A percentile compares a stretch with the other conserved stretches of the same genome.
phyloP scores from a whole-genome alignment of 306 rosid species.

The Sindora glabra region DNA sequence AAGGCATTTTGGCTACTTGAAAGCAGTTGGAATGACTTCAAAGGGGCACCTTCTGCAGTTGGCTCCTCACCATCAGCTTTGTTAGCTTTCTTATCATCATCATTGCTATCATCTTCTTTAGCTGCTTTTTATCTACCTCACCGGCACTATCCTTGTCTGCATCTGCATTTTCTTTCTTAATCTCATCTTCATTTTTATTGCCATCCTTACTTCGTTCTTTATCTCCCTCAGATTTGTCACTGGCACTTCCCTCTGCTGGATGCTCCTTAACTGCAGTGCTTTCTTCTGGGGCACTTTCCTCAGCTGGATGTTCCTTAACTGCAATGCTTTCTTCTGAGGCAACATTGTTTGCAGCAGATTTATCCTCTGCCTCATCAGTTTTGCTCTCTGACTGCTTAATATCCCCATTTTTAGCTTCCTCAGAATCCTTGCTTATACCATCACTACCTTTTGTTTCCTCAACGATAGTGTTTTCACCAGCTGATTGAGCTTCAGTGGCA shows the following conservation, averaged over 20 bases:
- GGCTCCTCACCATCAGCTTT: constrained; percentile 39
- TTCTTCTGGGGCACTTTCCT: too few species aligned
- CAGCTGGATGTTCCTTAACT: constrained; percentile 7
- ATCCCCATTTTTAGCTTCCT: constrained; percentile 26
- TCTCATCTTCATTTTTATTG: constrained; percentile 17
- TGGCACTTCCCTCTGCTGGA: constrained; percentile 13
- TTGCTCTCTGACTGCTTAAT: constrained; percentile 31
- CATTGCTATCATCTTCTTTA: constrained; percentile 19
- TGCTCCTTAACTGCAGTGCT: constrained; percentile 18
- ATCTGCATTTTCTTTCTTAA: constrained; percentile 15
- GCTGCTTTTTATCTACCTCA: constrained; percentile 26
- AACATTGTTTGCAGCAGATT: constrained; percentile 23
- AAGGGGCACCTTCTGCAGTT: constrained; percentile 42
- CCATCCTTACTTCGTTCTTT: constrained; percentile 16
- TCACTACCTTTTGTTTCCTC: constrained; percentile 26
- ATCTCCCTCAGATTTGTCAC: constrained; percentile 13
- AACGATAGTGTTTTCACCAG: constrained; percentile 19
- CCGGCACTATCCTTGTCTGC: constrained; percentile 15
- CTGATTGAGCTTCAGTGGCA: constrained; percentile 25
- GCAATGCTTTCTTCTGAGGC: constrained; percentile 23
- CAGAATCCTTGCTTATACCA: constrained; percentile 2
- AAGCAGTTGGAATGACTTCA: constrained; percentile 79
- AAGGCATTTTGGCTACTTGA: constrained; percentile 93
- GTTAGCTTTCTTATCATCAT: constrained; percentile 35
- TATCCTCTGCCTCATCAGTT: constrained; percentile 22